Conservation (phyloP, 192 early-diverging fungal genomes). For the Rhizophagus prolifer region DNA sequence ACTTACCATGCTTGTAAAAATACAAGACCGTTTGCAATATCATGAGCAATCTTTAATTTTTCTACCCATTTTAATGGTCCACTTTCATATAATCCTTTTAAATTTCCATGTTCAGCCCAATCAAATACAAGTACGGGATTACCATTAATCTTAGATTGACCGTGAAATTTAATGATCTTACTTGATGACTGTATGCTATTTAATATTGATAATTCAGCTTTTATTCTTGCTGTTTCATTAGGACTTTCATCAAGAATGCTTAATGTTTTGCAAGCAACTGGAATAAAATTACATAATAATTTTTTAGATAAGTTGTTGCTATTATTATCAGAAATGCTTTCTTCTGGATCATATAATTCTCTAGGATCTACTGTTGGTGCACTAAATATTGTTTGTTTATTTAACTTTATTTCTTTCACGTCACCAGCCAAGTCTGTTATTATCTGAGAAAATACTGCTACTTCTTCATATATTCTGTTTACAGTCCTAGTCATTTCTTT, state of each 20-base stretch:
- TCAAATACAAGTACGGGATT: background rate
- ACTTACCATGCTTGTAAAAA: slow-evolving; percentile 12
- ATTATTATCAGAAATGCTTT: too few relatives aligned
- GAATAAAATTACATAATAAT: background rate
- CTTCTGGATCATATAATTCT: background rate
- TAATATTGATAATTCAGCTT: slow-evolving; percentile 3
- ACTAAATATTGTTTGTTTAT: background rate
- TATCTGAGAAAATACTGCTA: background rate
- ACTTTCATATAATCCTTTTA: background rate
- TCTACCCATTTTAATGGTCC: background rate
- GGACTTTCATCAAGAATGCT: background rate
- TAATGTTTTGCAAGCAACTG: background rate
- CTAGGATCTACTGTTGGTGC: background rate
- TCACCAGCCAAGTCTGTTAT: background rate
- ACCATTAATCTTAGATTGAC: background rate
- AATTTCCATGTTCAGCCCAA: slow-evolving; percentile 24
- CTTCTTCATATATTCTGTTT: background rate
- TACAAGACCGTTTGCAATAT: slow-evolving; percentile 5
- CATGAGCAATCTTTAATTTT: slow-evolving; percentile 17
- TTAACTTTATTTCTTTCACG: background rate
- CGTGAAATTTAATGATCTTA: slow-evolving; percentile 22
- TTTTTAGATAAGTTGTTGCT: too few relatives aligned
- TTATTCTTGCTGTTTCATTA: background rate
- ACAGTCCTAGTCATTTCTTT: background rate
- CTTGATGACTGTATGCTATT: background rate